These are phyloP conservation scores for Lycium barbarum DNA, from an alignment of 257 asterid genomes.

Conservation along the genomic window DNA sequence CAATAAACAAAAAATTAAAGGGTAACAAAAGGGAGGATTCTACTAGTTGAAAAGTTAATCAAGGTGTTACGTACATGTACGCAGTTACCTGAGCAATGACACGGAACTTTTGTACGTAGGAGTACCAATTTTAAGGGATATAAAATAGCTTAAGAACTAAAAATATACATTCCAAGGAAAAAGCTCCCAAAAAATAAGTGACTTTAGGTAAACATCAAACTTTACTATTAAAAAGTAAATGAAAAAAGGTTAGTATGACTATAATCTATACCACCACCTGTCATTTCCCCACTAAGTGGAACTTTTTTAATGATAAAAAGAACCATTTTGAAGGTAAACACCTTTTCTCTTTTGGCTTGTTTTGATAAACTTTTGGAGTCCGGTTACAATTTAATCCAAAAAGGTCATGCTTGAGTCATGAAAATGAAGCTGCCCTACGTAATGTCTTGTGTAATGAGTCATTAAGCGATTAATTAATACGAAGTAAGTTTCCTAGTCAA, in stretches of 20 bases:
- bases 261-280: background rate
- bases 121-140: background rate
- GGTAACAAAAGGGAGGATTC: background rate
- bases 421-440: constrained; percentile 10
- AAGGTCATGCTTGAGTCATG: constrained; percentile 21
- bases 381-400: constrained; percentile 10
- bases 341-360: background rate
- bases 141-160: background rate
- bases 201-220: background rate
- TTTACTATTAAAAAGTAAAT: background rate
- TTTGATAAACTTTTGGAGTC: constrained; percentile 11
- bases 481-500: constrained; percentile 15
- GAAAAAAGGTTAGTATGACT: background rate
- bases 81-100: background rate
- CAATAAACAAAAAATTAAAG: background rate
- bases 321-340: background rate
- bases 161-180: background rate
- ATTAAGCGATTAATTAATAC: constrained; percentile 1
- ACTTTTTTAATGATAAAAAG: background rate
- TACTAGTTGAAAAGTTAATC: background rate
- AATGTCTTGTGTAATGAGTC: constrained; percentile 18
- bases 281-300: background rate
- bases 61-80: background rate
- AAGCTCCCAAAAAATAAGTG: background rate
- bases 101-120: background rate